Conservation (phyloP, 495 filamentous ascomycete genomes). For the Xylaria intraflava region DNA sequence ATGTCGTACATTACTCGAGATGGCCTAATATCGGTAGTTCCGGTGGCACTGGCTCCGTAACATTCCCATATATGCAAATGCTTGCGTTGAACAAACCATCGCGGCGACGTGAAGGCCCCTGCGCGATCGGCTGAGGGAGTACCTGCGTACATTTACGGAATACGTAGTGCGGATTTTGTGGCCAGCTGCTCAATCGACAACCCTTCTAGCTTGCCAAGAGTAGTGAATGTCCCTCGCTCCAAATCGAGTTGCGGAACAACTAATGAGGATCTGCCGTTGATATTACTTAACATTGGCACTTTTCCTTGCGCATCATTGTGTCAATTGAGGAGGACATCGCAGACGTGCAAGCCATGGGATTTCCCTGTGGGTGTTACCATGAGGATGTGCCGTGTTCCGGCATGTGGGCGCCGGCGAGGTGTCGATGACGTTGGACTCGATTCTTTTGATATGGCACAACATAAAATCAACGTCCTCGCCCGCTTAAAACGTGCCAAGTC, state of each 20-base stretch:
- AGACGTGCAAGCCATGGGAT: neutral
- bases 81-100: neutral
- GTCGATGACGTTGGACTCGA: neutral
- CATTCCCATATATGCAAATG: neutral
- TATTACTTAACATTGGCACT: too few species aligned
- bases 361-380: neutral
- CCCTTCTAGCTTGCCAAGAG: constrained; percentile 1
- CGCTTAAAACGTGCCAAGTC: neutral
- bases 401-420: neutral
- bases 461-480: neutral
- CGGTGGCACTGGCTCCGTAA: neutral
- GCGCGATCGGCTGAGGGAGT: neutral
- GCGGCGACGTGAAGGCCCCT: neutral
- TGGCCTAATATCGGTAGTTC: neutral
- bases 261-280: neutral
- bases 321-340: neutral
- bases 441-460: neutral
- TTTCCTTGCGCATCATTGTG: too few species aligned
- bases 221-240: neutral
- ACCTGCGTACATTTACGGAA: neutral
- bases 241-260: neutral
- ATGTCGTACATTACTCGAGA: neutral
- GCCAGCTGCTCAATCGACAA: constrained; percentile 3
- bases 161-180: too few species aligned
- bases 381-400: neutral